Evolutionary conservation across 169 alveolate species (phyloP), one percentile per base, ranked within the genome.

Genomic region (Cryptosporidium felis): DNA sequence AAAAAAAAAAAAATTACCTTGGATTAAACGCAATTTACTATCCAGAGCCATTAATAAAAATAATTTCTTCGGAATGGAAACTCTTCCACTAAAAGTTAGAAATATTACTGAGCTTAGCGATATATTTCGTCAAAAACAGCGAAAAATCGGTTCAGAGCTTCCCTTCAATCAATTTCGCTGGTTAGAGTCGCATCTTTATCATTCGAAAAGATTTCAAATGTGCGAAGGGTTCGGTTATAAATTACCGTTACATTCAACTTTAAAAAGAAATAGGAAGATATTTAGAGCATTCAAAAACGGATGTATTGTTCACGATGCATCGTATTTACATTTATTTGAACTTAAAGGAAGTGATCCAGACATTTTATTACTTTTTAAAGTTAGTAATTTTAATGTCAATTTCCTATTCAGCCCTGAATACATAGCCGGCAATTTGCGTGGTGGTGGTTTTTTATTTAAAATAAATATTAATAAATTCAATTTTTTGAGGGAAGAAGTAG

Each of bases 221-320:
- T 74, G 65, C n/a, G 85, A 74, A 6, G 85, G 74, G 10, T 74
- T 74, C 56, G 85, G 85, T 0, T 74, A 74, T 30, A 74, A 74
- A 34, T 47, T 74, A 12, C 60, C 85, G 4, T 6, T 74, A 2
- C 38, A 18, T 21, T 74, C 85, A 30, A 74, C 85, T 3, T 49
- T 40, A 30, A 74, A 74, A 36, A 51, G 85, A 74, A 74, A 36
- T 23, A 10, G 85, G 26, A 74, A 74, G 28, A 53, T 74, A 26
- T 74, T 53, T 9, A 47, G 85, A 38, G 56, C 65, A 74, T n/a
- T 74, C 9, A 53, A 36, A 26, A 49, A 74, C 41, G 32, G 32
- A 16, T 74, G 32, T 56, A 40, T 74, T 47, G 67, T 74, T 53
- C 85, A 74, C 30, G 85, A 74, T 18, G 36, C 67, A 32, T 74